Base-by-base conservation (phyloP, 345 rosid species). In the Euclidium syriacum region DNA sequence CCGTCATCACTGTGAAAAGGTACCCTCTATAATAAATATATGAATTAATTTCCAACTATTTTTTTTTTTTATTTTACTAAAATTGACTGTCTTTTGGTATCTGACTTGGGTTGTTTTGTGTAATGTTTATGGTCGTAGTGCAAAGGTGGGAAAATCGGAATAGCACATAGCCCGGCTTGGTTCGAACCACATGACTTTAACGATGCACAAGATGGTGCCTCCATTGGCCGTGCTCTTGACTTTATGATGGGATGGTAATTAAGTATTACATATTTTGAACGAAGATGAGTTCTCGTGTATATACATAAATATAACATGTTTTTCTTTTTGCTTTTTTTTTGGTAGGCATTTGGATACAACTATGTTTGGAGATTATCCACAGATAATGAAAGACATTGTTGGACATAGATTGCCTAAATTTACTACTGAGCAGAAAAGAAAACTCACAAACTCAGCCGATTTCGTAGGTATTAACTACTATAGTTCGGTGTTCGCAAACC, bases 401-500 rank as follows among this genome's bases (percentile, higher is more conserved):
- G 78, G 80, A 17, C 30, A 32, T 1, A 51, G 83, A 47, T 54
- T 79, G 50, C 80, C 83, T 4, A 56, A 47, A 11, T 79, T 77
- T 65, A 74, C 81, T 0, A 2, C 0, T 8, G 48, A 8, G 0
- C 64, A 79, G 41, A 76, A 78, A n/a, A 8, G 9, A n/a, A 50
- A 64, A 64, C 7, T 77, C 32, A 77, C 32, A 57, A 55, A 69
- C 17, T 80, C 84, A 0, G 34, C 48, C 18, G 81, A 80, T 68
- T 80, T 63, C 40, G 14, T 77, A 1, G 81, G 77, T 2, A 11
- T 80, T 3, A 80, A 80, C 63, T 80, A 80, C 41, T 80, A 80
- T 19, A 58, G 67, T 10, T 62, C 75, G 7, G 27, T 17, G 14
- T 76, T 70, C 23, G 72, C 54, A 3, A 57, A 36, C 32, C 22